Percentiles rank a stretch among this genome's conserved stretches.
phyloP scores from a whole-genome alignment of 257 asterid genomes.

The Solanum pimpinellifolium region DNA sequence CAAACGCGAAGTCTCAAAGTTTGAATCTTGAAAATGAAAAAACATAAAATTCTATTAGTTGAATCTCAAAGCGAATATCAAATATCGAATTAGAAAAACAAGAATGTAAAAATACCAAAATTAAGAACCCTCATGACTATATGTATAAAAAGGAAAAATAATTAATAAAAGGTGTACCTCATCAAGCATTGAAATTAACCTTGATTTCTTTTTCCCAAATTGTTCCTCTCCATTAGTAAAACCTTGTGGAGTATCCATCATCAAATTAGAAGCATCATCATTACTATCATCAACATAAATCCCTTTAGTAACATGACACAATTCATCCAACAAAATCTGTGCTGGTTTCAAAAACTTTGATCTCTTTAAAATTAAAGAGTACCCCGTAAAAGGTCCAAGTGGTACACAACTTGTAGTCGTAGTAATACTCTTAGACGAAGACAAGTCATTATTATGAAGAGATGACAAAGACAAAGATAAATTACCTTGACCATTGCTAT shows the following conservation, averaged over 20 bases:
- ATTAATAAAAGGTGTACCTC: slow-evolving; percentile 52
- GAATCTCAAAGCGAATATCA: background rate
- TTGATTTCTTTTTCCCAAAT: slow-evolving; percentile 62
- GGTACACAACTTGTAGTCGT: slow-evolving; percentile 22
- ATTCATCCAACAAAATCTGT: slow-evolving; percentile 73
- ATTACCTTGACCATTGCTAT: slow-evolving; percentile 34
- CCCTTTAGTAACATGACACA: slow-evolving; percentile 58
- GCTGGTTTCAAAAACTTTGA: slow-evolving; percentile 83
- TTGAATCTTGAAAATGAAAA: background rate
- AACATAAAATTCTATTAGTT: background rate
- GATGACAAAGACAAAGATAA: slow-evolving; percentile 77
- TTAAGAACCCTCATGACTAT: background rate
- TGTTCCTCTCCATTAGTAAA: slow-evolving; percentile 38
- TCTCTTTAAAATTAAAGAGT: slow-evolving; percentile 68
- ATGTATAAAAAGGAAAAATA: background rate
- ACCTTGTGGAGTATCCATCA: slow-evolving; percentile 18
- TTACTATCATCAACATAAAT: slow-evolving; percentile 10
- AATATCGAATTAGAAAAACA: background rate
- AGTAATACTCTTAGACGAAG: slow-evolving; percentile 28
- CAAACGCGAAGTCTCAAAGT: background rate
- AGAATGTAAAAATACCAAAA: background rate
- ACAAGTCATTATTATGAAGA: slow-evolving; percentile 29
- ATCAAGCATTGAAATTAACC: slow-evolving; percentile 69
- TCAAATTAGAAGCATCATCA: background rate
- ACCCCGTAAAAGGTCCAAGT: slow-evolving; percentile 81